These are phyloP conservation scores for Moricandia moricandioides DNA, from an alignment of 345 rosid genomes.

Conservation along the genomic window DNA sequence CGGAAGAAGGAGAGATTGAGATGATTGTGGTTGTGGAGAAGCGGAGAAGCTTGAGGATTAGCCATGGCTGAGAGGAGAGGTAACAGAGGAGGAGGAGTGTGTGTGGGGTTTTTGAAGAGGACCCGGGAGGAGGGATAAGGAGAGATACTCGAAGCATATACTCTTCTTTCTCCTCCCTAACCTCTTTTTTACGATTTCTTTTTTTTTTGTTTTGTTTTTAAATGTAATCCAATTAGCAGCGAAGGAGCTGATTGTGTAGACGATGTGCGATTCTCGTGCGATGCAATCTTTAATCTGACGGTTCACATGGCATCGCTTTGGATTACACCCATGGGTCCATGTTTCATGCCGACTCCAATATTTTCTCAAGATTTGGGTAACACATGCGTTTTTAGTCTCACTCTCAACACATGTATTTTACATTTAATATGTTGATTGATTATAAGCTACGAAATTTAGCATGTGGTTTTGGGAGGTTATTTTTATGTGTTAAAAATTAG, in stretches of 20 bases:
- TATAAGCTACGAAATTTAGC: background rate
- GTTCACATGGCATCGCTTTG: slow-evolving; percentile 7
- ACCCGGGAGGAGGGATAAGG: slow-evolving; percentile 42
- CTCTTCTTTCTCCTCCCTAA: slow-evolving; percentile 32
- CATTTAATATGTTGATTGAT: background rate
- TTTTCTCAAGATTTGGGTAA: background rate
- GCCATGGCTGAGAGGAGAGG: slow-evolving; percentile 41
- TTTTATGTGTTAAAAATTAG: background rate
- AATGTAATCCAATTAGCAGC: slow-evolving; percentile 21
- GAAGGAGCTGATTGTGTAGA: slow-evolving; percentile 24
- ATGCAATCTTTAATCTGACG: slow-evolving; percentile 35
- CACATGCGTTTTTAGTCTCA: background rate
- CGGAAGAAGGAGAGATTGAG: slow-evolving; percentile 28
- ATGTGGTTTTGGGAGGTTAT: background rate
- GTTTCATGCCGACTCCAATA: slow-evolving; percentile 24
- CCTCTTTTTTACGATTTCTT: slow-evolving; percentile 12
- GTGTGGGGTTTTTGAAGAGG: slow-evolving; percentile 23
- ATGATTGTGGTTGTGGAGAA: slow-evolving; percentile 35
- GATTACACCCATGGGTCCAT: slow-evolving; percentile 25
- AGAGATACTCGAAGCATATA: slow-evolving; percentile 70
- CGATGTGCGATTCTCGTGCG: slow-evolving; percentile 32
- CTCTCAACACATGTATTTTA: too few species aligned
- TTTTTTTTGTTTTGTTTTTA: background rate
- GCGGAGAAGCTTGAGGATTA: slow-evolving; percentile 33
- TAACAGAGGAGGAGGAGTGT: slow-evolving; percentile 9